Evolutionary conservation across 495 filamentous ascomycete species (phyloP), one percentile per base, ranked within the genome.

Genomic region (Hamigera avellanea): DNA sequence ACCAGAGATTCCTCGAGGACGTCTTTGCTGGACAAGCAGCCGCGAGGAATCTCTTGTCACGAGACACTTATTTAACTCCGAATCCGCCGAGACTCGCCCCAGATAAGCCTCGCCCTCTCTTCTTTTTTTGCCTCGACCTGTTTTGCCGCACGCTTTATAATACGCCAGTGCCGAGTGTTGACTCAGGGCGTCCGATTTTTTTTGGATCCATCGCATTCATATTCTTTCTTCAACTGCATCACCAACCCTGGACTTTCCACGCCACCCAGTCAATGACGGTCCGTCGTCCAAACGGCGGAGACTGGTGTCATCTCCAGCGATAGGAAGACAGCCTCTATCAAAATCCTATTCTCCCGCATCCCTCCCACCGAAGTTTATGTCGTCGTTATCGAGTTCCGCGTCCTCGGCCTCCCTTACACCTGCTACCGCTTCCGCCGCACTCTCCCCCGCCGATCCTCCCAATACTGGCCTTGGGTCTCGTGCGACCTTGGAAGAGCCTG

Each of bases 261-360:
- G 49, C 52, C 46, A 54, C 46, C 23, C 41, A 43, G 50, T 52
- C 53, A 43, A 59, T 59, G 56, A 49, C 48, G 48, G 39, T 28
- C 48, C 44, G 46, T 43, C 41, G 32, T 42, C 27, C 35, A 43
- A 45, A 36, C 68, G 19, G 69, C 70, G 26, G 74, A 78, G 57
- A 59, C 73, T 39, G 66, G 41, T 49, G 43, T 53, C 47, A 43
- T 44, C 50, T 41, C 36, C 42, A 23, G 38, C 17, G 28, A 30
- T 43, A 43, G 33, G 17, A 36, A 48, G 27, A 29, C 36, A 42
- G 14, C 13, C 39, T 16, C 1, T 26, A 15, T 41, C n/a, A 15
- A n/a, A 8, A n/a, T 31, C 15, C 29, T 8, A 19, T 17, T 9
- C 32, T 28, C 8, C 26, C 2, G 19, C 31, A 32, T 26, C 21